These are phyloP conservation scores for Leucosporidium yakuticum DNA, from an alignment of 768 basidiomycete species.

Conservation along the genomic window DNA sequence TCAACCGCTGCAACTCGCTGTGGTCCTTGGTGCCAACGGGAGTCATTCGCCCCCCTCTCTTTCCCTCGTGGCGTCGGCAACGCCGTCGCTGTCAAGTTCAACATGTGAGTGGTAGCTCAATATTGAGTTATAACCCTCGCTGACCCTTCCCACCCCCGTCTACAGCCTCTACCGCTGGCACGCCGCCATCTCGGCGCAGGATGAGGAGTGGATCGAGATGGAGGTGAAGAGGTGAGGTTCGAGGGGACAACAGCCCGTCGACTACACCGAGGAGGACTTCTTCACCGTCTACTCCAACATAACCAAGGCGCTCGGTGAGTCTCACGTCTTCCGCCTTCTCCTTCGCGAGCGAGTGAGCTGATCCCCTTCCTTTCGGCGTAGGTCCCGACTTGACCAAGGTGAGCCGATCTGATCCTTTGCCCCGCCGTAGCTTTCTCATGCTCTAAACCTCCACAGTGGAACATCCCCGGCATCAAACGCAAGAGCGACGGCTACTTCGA, in stretches of 20 bases:
- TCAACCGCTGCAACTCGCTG: slow-evolving; percentile 19
- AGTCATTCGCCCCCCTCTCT: slow-evolving; percentile 16
- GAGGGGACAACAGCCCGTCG: neutral
- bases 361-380: too few species aligned
- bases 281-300: neutral
- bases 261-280: neutral
- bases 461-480: neutral
- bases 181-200: slow-evolving; percentile 40
- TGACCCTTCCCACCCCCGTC: neutral
- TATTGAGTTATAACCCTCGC: too few species aligned
- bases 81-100: slow-evolving; percentile 27
- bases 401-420: too few species aligned
- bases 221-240: slow-evolving; percentile 5
- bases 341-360: too few species aligned
- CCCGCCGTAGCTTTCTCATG: too few species aligned
- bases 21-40: slow-evolving; percentile 28
- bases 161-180: slow-evolving; percentile 44
- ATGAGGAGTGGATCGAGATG: slow-evolving; percentile 44
- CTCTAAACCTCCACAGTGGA: too few species aligned
- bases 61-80: slow-evolving; percentile 25
- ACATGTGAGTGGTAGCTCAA: slow-evolving; percentile 2
- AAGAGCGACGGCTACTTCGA: neutral
- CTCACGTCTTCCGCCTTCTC: too few species aligned
- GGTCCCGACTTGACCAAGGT: too few species aligned
- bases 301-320: neutral